Conservation (phyloP, 1,139 yeast species). For the Debaryomycetaceae sp. region DNA sequence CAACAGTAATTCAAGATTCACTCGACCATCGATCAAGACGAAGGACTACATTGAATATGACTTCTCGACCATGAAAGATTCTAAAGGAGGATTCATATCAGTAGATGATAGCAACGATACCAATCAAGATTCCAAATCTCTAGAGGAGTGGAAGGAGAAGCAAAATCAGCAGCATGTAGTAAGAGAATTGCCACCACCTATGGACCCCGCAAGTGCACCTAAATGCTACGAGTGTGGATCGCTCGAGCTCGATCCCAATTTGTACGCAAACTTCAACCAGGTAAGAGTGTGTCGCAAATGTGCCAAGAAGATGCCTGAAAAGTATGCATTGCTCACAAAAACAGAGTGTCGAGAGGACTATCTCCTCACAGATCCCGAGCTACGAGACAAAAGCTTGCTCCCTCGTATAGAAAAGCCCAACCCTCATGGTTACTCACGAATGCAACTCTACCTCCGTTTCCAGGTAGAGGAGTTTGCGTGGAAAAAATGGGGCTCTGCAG, state of each 20-base stretch:
- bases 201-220: conserved; percentile 68
- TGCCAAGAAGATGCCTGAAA: conserved; percentile 70
- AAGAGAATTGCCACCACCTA: conserved; percentile 63
- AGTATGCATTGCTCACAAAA: conserved; percentile 85
- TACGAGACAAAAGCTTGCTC: conserved; percentile 63
- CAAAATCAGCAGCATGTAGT: conserved; percentile 43
- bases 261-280: conserved; percentile 63
- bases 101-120: conserved; percentile 28
- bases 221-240: conserved; percentile 79
- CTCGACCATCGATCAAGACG: conserved; percentile 44
- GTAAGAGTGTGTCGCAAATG: conserved; percentile 78
- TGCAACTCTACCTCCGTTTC: conserved; percentile 86
- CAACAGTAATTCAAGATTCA: conserved; percentile 2
- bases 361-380: conserved; percentile 86
- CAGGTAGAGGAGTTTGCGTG: conserved; percentile 92
- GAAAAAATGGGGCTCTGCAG: conserved; percentile 93
- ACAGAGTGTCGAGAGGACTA: conserved; percentile 95
- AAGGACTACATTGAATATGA: conserved; percentile 89
- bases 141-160: conserved; percentile 77
- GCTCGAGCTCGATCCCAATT: conserved; percentile 72
- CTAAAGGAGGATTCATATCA: conserved; percentile 80
- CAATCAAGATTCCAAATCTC: conserved; percentile 36
- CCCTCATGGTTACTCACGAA: conserved; percentile 90
- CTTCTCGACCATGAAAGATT: conserved; percentile 82
- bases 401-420: conserved; percentile 86